These are phyloP conservation scores for Arthrocladium fulminans DNA, from an alignment of 2,329 filamentous ascomycete species.

Conservation along the genomic window DNA sequence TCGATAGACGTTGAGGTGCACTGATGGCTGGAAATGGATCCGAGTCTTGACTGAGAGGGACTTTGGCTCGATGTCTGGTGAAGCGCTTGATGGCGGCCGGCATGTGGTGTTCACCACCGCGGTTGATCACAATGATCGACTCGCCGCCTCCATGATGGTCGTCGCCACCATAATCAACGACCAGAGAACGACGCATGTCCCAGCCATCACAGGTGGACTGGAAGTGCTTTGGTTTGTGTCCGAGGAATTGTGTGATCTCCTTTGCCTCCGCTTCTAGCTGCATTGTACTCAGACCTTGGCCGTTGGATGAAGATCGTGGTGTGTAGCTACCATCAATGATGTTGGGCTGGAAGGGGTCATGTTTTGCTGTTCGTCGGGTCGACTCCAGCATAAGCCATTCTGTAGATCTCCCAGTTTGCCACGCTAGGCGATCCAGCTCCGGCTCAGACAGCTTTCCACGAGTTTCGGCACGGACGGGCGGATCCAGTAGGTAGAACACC, in stretches of 20 bases:
- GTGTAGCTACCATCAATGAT: constrained; percentile 66
- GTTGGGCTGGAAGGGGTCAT: constrained; percentile 63
- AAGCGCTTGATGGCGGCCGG: constrained; percentile 48
- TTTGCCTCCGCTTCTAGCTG: constrained; percentile 68
- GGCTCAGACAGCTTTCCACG: constrained; percentile 39
- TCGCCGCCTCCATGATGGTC: constrained; percentile 71
- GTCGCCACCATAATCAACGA: constrained; percentile 82
- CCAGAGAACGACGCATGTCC: constrained; percentile 80
- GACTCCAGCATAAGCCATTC: constrained; percentile 74
- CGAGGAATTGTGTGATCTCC: constrained; percentile 70
- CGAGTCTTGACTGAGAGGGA: constrained; percentile 22
- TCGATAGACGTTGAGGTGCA: constrained; percentile 29
- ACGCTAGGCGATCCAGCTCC: constrained; percentile 58
- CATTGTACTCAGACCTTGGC: constrained; percentile 59
- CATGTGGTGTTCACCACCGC: constrained; percentile 56
- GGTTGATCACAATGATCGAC: constrained; percentile 62
- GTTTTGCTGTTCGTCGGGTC: constrained; percentile 61
- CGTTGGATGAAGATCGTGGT: constrained; percentile 65
- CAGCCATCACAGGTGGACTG: constrained; percentile 69
- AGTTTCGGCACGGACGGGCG: constrained; percentile 50
- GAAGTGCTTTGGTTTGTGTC: constrained; percentile 67
- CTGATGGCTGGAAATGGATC: constrained; percentile 21
- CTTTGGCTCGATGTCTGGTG: constrained; percentile 43
- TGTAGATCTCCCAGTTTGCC: constrained; percentile 68
- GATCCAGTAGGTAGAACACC: constrained; percentile 70